Conservation (phyloP, 345 rosid species). For the Gossypium longicalyx region DNA sequence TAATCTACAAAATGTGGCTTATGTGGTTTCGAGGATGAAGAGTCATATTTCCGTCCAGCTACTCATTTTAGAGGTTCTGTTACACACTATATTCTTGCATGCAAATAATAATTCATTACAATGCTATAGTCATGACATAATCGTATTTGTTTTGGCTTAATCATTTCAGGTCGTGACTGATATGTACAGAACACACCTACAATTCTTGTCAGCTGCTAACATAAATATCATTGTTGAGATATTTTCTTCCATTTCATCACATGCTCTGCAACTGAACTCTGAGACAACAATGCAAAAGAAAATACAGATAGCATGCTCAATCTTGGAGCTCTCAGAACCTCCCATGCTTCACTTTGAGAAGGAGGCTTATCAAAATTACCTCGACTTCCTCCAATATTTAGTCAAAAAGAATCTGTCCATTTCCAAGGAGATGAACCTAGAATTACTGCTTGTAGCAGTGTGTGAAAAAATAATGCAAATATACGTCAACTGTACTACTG, state of each 20-base stretch:
- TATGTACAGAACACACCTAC: conserved; percentile 48
- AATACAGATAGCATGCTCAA: conserved; percentile 67
- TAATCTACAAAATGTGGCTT: conserved; percentile 66
- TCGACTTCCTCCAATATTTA: conserved; percentile 56
- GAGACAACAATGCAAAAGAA: conserved; percentile 51
- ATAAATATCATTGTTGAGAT: conserved; percentile 45
- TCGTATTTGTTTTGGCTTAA: conserved; percentile 7
- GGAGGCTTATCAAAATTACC: conserved; percentile 68
- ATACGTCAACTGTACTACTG: conserved; percentile 52
- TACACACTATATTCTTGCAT: neutral
- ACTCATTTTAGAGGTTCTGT: conserved; percentile 60
- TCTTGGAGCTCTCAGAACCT: conserved; percentile 70
- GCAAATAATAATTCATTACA: neutral
- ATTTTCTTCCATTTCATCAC: conserved; percentile 57
- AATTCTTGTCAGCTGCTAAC: conserved; percentile 43
- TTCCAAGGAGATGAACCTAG: conserved; percentile 49
- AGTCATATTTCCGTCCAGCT: conserved; percentile 77
- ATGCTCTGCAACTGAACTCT: conserved; percentile 63
- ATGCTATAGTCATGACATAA: neutral
- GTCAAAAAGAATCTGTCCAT: conserved; percentile 36
- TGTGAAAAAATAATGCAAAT: conserved; percentile 58
- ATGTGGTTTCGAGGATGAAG: conserved; percentile 77
- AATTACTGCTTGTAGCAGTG: conserved; percentile 47
- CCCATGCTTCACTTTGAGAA: conserved; percentile 85
- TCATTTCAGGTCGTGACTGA: conserved; percentile 63